Base-by-base conservation (phyloP, 345 rosid genomes). In the Aquilaria malaccensis region DNA sequence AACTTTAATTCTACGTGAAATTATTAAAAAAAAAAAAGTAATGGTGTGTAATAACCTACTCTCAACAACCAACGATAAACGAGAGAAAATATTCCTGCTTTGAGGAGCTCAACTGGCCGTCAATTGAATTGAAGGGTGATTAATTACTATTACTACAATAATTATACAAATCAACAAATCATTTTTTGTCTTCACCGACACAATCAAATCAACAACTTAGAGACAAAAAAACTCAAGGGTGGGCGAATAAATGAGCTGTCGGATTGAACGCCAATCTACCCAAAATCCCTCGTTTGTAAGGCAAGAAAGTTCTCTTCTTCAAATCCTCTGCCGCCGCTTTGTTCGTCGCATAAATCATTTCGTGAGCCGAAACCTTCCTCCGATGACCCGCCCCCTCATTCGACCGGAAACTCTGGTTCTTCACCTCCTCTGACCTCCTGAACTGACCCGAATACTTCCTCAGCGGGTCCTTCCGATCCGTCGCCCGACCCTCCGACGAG, bases 291-390 rank as follows among this genome's bases (percentile, higher is more conserved):
- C 78, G 91, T 74, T 79, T 89, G 78, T 89, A 93, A 4, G 98
- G 98, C 84, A 93, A 74, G 80, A 80, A 89, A 54, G 96, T 89
- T 70, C 61, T 89, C 83, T 86, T 93, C 88, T 80, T 93, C 83
- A 87, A 31, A 62, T 80, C 80, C 22, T 84, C 74, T 0, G 97
- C 81, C 10, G 69, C 95, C 2, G 96, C 96, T 76, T 86, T 89
- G 70, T 89, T 93, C 69, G 66, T 70, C 4, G 79, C 86, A 76
- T 93, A 93, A 76, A 85, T 97, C 73, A 84, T 63, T 63, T 85
- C 99, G 50, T 93, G 99, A 6, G 97, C 84, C n/a, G 98, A 87
- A 3, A 84, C 73, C 0, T 68, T 71, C 62, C 79, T 72, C 58
- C 67, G 73, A 2, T 79, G 63, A 10, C 59, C 65, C 10, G 79